Evolutionary conservation across 106 monocot genomes (phyloP), one percentile per base, ranked within the genome.

Genomic region (Xerophyta viscosa): DNA sequence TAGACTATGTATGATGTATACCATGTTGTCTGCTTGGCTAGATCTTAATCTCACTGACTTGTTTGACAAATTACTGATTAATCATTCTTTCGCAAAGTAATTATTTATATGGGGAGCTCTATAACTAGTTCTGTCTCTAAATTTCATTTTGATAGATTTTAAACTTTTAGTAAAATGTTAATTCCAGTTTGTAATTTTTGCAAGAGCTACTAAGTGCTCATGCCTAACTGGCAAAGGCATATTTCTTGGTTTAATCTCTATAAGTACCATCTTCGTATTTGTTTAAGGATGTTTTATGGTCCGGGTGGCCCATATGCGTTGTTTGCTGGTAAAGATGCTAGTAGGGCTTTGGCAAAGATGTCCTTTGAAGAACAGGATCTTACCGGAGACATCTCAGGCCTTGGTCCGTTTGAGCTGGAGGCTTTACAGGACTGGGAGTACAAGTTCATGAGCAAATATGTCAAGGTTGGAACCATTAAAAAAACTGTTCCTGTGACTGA

Each of bases 261-360:
- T 25, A 10, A 3, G 21, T 25, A 14, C 5, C 24, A 20, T 29
- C 20, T 13, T 30, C 1, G 20, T n/a, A n/a, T 13, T 59, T 43
- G 24, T 46, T 68, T 42, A 46, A 89, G 89, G 64, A 70, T 83
- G 83, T 89, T 89, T 54, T 89, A 89, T 45, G 89, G 89, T 23
- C 89, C 83, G 2, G 89, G 80, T 18, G 85, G 91, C 6, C 84
- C 85, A 15, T 85, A 91, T 52, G 90, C 77, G 18, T 50, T 91
- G 37, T 91, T 91, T 68, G 84, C 85, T 0, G 90, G 90, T 33
- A 81, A 64, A 75, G 90, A 91, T 64, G 84, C 84, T 0, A 91
- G 90, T 37, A 67, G 91, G 51, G 91, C 91, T 3, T 41, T 91
- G 48, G 91, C 91, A 18, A 91, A 91, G 69, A 85, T 91, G 91